These are phyloP conservation scores for Colletotrichum gloeosporioides DNA, from an alignment of 2,329 filamentous ascomycete genomes.

Conservation along the genomic window DNA sequence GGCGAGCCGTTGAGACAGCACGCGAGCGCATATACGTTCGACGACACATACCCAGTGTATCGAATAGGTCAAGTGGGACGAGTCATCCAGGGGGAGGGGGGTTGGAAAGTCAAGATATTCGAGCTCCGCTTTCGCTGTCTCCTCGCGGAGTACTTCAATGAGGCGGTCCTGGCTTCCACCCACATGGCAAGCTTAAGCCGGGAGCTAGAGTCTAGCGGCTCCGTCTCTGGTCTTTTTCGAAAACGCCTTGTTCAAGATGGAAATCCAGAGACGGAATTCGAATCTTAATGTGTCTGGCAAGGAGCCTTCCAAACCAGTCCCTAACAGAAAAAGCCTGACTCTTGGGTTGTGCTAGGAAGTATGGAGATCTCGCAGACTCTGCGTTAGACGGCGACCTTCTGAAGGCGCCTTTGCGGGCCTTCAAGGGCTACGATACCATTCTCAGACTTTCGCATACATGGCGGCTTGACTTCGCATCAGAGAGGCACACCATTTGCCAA, in stretches of 20 bases:
- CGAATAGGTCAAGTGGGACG: background rate
- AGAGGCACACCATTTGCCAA: background rate
- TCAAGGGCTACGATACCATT: background rate
- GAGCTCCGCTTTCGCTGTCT: background rate
- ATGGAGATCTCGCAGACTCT: background rate
- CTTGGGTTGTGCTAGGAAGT: background rate
- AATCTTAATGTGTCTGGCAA: background rate
- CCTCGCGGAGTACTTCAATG: background rate
- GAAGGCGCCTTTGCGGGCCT: background rate
- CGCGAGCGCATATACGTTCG: background rate
- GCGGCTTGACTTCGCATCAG: background rate
- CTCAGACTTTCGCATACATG: background rate
- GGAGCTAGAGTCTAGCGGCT: background rate
- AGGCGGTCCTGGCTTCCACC: background rate
- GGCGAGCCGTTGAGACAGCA: background rate
- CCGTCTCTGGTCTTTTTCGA: background rate
- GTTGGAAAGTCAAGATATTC: background rate
- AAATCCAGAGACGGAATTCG: background rate
- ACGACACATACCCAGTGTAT: background rate
- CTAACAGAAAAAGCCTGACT: background rate
- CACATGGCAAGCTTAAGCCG: background rate
- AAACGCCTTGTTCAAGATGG: background rate
- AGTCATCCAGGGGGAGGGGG: background rate
- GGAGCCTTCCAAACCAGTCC: accelerated
- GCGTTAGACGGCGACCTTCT: background rate